phyloP scores from a whole-genome alignment of 371 early-diverging fungal species.

The Chytridium lagenaria region DNA sequence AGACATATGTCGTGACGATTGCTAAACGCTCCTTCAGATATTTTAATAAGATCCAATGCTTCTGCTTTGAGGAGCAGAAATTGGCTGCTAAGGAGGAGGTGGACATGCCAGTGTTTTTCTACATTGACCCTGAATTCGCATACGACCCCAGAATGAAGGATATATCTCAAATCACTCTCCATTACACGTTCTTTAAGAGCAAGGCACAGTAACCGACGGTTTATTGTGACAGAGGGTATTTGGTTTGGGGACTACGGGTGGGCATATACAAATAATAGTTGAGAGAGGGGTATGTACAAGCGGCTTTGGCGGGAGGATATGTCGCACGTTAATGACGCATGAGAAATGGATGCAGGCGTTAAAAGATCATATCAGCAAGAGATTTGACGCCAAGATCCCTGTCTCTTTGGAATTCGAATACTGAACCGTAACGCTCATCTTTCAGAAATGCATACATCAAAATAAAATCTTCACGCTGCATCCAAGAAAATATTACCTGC shows the following conservation, averaged over 20 bases:
- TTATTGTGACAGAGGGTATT: too few relatives aligned
- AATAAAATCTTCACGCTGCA: too few relatives aligned
- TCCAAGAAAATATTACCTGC: too few relatives aligned
- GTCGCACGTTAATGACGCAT: too few relatives aligned
- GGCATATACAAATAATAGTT: too few relatives aligned
- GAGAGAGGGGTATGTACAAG: too few relatives aligned
- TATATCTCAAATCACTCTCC: conserved; percentile 89
- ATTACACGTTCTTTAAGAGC: conserved; percentile 78
- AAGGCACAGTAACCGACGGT: conserved; percentile 28
- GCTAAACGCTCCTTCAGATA: conserved; percentile 49
- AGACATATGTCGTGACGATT: not conserved
- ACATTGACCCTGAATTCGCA: conserved; percentile 95
- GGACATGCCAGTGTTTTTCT: conserved; percentile 99
- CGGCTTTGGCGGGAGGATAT: too few relatives aligned
- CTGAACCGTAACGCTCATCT: not conserved
- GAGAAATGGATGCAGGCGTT: too few relatives aligned
- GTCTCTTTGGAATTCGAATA: not conserved
- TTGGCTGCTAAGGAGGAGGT: conserved; percentile 90
- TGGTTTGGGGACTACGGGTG: too few relatives aligned
- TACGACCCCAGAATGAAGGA: conserved; percentile 96
- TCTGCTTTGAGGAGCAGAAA: conserved; percentile 98
- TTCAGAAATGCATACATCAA: too few relatives aligned
- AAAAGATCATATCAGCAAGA: not conserved
- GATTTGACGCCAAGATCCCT: not conserved
- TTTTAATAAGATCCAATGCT: conserved; percentile 99